Percentiles rank a stretch among this genome's conserved stretches.
Conservation (phyloP, 2,329 filamentous ascomycete species). For the Aspergillus intermedius region DNA sequence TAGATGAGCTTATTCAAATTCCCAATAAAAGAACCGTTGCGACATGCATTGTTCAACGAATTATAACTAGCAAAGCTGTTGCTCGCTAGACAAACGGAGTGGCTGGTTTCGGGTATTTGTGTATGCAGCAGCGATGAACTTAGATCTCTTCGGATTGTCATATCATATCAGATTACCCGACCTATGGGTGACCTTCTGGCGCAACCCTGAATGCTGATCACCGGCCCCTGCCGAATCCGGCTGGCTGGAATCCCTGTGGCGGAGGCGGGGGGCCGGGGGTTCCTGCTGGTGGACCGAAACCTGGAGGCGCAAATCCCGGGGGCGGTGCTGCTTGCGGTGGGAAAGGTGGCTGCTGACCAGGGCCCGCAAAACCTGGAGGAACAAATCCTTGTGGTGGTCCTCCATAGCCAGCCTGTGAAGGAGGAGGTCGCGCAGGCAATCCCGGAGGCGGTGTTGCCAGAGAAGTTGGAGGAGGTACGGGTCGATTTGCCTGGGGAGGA, state of each 20-base stretch:
- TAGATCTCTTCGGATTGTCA: conserved; percentile 4
- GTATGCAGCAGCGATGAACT: neutral
- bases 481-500: conserved; percentile 41
- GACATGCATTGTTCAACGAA: neutral
- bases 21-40: neutral
- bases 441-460: conserved; percentile 44
- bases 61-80: neutral
- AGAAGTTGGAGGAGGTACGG: conserved; percentile 52
- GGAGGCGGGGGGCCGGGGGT: conserved; percentile 25
- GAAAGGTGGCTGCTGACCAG: conserved; percentile 23
- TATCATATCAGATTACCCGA: conserved; percentile 5
- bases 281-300: conserved; percentile 36
- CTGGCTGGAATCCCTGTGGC: conserved; percentile 39
- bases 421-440: conserved; percentile 63
- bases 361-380: conserved; percentile 32
- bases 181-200: neutral
- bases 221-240: conserved; percentile 31
- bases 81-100: neutral
- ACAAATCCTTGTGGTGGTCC: conserved; percentile 48
- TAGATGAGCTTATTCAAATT: neutral
- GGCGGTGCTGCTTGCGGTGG: conserved; percentile 40
- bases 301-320: conserved; percentile 47
- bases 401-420: conserved; percentile 61
- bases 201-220: conserved; percentile 16
- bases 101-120: neutral